Evolutionary conservation across 805 yeast genomes (phyloP), one percentile per base, ranked within the genome.

Genomic region (Saccharomyces eubayanus): DNA sequence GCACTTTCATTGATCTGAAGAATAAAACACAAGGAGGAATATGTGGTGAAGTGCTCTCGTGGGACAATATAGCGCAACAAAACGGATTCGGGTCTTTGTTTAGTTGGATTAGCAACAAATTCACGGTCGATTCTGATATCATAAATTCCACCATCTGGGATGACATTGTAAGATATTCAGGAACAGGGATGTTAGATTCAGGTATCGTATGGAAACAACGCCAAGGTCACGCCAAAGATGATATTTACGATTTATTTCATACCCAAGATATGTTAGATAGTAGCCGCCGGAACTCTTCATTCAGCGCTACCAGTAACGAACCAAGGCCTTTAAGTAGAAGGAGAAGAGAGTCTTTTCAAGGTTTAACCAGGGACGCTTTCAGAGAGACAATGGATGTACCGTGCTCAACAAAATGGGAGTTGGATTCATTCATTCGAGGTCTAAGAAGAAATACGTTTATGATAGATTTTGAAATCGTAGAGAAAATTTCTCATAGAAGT

Each of bases 181-280:
- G 63, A 16, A 60, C 59, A 31, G 62, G 59, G 8, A 49, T 52
- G 21, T 36, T 59, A 14, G 51, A 55, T 30, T 48, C 61, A 5
- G 53, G 55, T 2, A 51, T 55, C 16, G 66, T 60, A n/a, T 65
- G 69, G 69, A 62, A 57, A 46, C 63, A 63, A 51, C 50, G 53
- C 46, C 58, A 55, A 40, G 58, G 59, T n/a, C 58, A 59, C 11
- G 51, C 51, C 20, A 57, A 57, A 30, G 63, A 60, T 49, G 58
- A 54, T 31, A 50, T 60, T 16, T 53, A 53, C 48, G 53, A 55
- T 16, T 45, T 60, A 28, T 58, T 58, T 45, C 57, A 56, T 49
- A 52, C 48, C 12, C 48, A 49, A 12, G 57, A 47, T 28, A 12
- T 31, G 6, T 31, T 41, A n/a, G 50, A 48, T 16, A 46, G 52